These are phyloP conservation scores for Boechera divaricarpa DNA, from an alignment of 345 rosid species.

Conservation along the genomic window DNA sequence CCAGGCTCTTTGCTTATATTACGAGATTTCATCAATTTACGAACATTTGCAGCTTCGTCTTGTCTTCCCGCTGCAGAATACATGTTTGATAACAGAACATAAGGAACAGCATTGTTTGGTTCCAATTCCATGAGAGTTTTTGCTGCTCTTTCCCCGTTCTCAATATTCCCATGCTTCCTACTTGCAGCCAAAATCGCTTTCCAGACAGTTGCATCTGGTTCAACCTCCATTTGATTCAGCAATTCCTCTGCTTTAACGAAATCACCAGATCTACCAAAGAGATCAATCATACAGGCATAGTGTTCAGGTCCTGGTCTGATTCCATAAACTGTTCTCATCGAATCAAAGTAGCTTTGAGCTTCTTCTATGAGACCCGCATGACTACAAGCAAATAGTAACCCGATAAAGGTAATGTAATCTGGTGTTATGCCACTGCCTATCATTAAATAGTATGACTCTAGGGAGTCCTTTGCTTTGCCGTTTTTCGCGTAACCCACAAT, in stretches of 20 bases:
- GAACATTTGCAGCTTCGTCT: slow-evolving; percentile 74
- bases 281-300: slow-evolving; percentile 93
- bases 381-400: slow-evolving; percentile 90
- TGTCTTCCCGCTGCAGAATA: slow-evolving; percentile 70
- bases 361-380: slow-evolving; percentile 75
- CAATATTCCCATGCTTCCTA: slow-evolving; percentile 70
- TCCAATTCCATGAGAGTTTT: slow-evolving; percentile 68
- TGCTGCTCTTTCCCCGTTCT: slow-evolving; percentile 84
- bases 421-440: slow-evolving; percentile 65
- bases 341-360: slow-evolving; percentile 61
- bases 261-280: slow-evolving; percentile 81
- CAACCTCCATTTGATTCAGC: slow-evolving; percentile 65
- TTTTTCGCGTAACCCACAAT: slow-evolving; percentile 91
- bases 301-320: slow-evolving; percentile 84
- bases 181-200: slow-evolving; percentile 79
- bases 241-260: slow-evolving; percentile 66
- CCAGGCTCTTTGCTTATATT: slow-evolving; percentile 87
- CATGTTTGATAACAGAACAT: slow-evolving; percentile 74
- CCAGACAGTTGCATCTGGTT: slow-evolving; percentile 89
- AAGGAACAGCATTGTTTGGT: slow-evolving; percentile 75
- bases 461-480: slow-evolving; percentile 76
- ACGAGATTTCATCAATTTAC: slow-evolving; percentile 73
- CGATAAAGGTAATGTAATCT: slow-evolving; percentile 79
- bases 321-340: slow-evolving; percentile 66
- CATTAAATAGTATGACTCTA: slow-evolving; percentile 66